A percentile compares a stretch with the other conserved stretches of the same genome.
Evolutionary conservation across 768 basidiomycete genomes (phyloP).

Genomic region (button mushroom (Agaricus bisporus)): DNA sequence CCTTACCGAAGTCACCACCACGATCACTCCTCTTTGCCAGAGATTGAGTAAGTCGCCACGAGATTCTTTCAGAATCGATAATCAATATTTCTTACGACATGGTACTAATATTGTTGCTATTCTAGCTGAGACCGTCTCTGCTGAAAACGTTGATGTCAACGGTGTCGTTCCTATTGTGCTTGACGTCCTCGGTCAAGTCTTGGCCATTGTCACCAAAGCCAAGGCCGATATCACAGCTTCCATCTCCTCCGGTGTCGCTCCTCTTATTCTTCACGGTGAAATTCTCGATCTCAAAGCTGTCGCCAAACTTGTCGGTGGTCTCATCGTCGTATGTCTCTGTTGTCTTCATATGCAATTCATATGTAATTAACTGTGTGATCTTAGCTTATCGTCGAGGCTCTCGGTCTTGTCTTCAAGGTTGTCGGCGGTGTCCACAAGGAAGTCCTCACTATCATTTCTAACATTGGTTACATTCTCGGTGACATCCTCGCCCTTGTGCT

Average conservation of each 20-base stretch:
- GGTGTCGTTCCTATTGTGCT: conserved; percentile 9
- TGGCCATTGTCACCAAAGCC: conserved; percentile 9
- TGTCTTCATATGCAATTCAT: background rate
- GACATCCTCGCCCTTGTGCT: conserved; percentile 2
- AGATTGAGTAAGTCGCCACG: background rate
- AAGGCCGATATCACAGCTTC: conserved; percentile 11
- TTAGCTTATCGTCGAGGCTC: background rate
- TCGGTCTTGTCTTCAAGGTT: background rate
- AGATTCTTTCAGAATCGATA: no score
- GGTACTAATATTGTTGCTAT: no score
- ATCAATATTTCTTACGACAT: background rate
- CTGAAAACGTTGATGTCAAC: background rate
- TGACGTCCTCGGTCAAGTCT: conserved; percentile 12
- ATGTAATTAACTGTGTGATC: background rate
- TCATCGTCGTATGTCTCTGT: conserved; percentile 12
- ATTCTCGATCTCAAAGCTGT: conserved; percentile 11
- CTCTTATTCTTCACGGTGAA: conserved; percentile 9
- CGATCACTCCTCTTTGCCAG: conserved; percentile 6
- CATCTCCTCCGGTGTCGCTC: conserved; percentile 6
- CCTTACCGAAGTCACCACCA: conserved; percentile 4
- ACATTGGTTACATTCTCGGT: conserved; percentile 9
- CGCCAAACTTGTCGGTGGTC: conserved; percentile 6
- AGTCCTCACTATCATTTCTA: conserved; percentile 9
- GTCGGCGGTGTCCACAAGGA: conserved; percentile 1
- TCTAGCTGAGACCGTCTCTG: background rate